Conservation (phyloP, 441 rosid species). For the Metrosideros polymorpha region DNA sequence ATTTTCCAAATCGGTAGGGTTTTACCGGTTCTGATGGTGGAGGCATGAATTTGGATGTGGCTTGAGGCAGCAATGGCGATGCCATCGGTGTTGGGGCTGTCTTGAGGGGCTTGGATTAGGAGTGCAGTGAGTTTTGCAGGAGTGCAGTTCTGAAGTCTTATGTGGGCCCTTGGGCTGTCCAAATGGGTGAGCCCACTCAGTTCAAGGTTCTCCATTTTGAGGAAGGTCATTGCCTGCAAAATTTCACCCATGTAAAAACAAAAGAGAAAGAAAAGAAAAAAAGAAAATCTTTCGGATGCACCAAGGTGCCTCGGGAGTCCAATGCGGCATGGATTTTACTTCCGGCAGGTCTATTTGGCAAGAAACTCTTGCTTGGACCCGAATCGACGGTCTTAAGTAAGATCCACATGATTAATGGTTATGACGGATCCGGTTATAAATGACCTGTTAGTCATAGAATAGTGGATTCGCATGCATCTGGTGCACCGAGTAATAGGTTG, state of each 20-base stretch:
- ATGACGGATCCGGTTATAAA: not conserved
- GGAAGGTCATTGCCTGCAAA: not conserved
- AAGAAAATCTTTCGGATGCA: not conserved
- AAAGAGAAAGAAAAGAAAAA: too few relatives aligned
- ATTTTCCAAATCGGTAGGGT: too few relatives aligned
- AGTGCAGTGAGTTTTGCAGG: not conserved
- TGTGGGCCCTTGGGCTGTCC: not conserved
- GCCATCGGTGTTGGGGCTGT: not conserved
- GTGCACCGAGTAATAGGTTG: too few relatives aligned
- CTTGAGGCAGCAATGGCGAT: not conserved
- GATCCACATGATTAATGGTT: not conserved
- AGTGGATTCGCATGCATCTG: not conserved
- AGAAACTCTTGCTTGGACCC: not conserved
- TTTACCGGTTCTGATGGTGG: not conserved
- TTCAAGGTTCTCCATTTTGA: not conserved
- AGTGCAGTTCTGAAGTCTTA: not conserved
- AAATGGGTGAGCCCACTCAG: not conserved
- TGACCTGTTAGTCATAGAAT: not conserved
- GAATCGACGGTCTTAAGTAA: not conserved
- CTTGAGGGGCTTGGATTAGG: not conserved
- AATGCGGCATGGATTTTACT: not conserved
- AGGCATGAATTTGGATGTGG: not conserved
- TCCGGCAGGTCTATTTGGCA: not conserved
- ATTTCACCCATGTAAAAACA: not conserved
- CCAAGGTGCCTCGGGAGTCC: not conserved